These are phyloP conservation scores for Lactarius tabidus DNA, from an alignment of 768 basidiomycete species.

Conservation along the genomic window DNA sequence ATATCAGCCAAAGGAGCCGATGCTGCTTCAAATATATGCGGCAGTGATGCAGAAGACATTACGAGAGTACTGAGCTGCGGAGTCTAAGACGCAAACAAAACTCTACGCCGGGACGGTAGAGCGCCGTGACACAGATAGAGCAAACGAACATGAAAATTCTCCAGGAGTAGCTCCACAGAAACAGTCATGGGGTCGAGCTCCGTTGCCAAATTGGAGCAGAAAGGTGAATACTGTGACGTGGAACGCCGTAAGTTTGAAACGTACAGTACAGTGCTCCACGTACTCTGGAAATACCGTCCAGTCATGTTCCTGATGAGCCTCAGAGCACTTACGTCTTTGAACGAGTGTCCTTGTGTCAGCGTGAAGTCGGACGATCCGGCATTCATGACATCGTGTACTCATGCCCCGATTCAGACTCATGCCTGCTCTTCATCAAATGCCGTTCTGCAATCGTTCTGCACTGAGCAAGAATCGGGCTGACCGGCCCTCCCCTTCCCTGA, in stretches of 20 bases:
- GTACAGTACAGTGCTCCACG: background rate
- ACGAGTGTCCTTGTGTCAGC: background rate
- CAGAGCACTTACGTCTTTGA: background rate
- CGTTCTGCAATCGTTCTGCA: background rate
- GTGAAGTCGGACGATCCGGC: background rate
- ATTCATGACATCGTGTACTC: background rate
- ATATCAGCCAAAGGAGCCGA: background rate
- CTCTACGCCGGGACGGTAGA: background rate
- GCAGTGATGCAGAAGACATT: background rate
- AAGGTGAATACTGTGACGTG: background rate
- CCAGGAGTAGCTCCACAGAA: background rate
- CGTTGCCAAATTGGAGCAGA: background rate
- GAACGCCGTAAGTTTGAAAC: background rate
- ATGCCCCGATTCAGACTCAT: background rate
- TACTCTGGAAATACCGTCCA: background rate
- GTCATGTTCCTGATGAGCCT: background rate
- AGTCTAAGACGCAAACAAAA: background rate
- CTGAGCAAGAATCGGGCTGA: background rate
- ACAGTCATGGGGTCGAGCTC: background rate
- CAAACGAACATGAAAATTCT: no score
- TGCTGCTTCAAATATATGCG: background rate
- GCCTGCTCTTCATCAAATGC: background rate
- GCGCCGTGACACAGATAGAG: background rate
- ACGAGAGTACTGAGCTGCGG: background rate
- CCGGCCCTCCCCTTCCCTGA: background rate